A percentile compares a stretch with the other conserved stretches of the same genome.
These are phyloP conservation scores for Neurospora hispaniola DNA, from an alignment of 495 filamentous ascomycete genomes.

Conservation along the genomic window DNA sequence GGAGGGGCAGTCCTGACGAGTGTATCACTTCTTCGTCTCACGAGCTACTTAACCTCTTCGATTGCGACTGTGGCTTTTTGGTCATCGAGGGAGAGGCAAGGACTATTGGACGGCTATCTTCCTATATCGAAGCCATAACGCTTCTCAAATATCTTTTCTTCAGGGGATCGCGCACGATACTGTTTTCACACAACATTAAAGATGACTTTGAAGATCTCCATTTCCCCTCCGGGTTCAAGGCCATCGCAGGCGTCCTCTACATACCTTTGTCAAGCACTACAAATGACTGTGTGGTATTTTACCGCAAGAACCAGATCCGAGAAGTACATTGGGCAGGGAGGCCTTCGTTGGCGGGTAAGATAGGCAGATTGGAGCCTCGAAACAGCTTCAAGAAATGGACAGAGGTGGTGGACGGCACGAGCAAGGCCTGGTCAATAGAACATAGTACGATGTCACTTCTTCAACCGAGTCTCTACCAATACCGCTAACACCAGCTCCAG, in stretches of 20 bases:
- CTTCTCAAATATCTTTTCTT: slow-evolving; percentile 69
- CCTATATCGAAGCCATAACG: slow-evolving; percentile 64
- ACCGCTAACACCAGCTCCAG: slow-evolving; percentile 5
- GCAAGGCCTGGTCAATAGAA: slow-evolving; percentile 53
- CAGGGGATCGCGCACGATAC: slow-evolving; percentile 52
- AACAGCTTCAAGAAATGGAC: slow-evolving; percentile 61
- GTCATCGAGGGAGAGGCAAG: slow-evolving; percentile 73
- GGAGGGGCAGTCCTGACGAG: slow-evolving; percentile 62
- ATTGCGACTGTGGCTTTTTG: slow-evolving; percentile 69
- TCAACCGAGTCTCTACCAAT: background rate
- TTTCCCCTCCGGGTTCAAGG: slow-evolving; percentile 59
- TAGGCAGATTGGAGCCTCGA: slow-evolving; percentile 54
- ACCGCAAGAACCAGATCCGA: slow-evolving; percentile 57
- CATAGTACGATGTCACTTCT: slow-evolving; percentile 15
- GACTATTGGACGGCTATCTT: slow-evolving; percentile 54
- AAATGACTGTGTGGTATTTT: slow-evolving; percentile 73
- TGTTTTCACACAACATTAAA: slow-evolving; percentile 56
- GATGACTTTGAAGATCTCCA: slow-evolving; percentile 65
- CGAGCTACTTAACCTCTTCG: slow-evolving; percentile 66
- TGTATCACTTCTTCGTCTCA: slow-evolving; percentile 80
- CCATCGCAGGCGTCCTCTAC: slow-evolving; percentile 63
- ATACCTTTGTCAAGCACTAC: slow-evolving; percentile 63
- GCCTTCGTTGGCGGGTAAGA: slow-evolving; percentile 53
- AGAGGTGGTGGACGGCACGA: slow-evolving; percentile 54
- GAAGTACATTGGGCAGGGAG: slow-evolving; percentile 81